Base-by-base conservation (phyloP, 169 alveolate species). In the Eimeria brunetti region DNA sequence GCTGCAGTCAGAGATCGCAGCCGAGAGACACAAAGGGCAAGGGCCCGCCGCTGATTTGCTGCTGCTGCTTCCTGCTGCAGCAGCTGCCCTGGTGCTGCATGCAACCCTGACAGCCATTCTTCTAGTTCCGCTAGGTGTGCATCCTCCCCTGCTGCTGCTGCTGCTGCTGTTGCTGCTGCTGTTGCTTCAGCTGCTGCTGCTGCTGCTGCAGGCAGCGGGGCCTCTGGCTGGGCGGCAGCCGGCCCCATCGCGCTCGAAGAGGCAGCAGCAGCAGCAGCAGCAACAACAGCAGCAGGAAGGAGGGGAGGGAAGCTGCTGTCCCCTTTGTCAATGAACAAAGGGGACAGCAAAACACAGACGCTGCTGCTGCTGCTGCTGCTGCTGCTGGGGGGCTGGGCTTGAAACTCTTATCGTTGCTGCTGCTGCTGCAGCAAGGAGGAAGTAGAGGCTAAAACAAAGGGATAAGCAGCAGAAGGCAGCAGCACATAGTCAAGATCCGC, bases 51-150 rank as follows among this genome's bases (percentile, higher is more conserved):
- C 22, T 80, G 89, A 44, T 80, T 80, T 51, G 71, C 27, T 80
- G 89, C 89, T 49, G 89, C 89, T 80, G 89, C 69, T 49, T 80
- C 89, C 69, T 46, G 89, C 38, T 69, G 89, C 89, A 80, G 69
- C 89, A 80, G 69, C 89, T 80, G 71, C 41, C 71, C 89, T 22
- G 89, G 89, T 18, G 62, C 69, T n/a, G 62, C 69, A n/a, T 80
- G 69, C 89, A 80, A 46, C 67, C 69, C 89, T 12, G 44, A 67
- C 9, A 80, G 89, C 89, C 89, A 80, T 33, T 24, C 53, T 12
- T 49, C 71, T 46, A 80, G 41, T 44, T 80, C 89, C 62, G 44
- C 89, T 6, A 80, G 69, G 53, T 41, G 89, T 6, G 69, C 16
- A 6, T 51, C 69, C 69, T 80, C 51, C 38, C 18, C 6, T 18